A percentile compares a stretch with the other conserved stretches of the same genome.
Conservation (phyloP, 208 protist species). For the Acanthamoeba sp. region DNA sequence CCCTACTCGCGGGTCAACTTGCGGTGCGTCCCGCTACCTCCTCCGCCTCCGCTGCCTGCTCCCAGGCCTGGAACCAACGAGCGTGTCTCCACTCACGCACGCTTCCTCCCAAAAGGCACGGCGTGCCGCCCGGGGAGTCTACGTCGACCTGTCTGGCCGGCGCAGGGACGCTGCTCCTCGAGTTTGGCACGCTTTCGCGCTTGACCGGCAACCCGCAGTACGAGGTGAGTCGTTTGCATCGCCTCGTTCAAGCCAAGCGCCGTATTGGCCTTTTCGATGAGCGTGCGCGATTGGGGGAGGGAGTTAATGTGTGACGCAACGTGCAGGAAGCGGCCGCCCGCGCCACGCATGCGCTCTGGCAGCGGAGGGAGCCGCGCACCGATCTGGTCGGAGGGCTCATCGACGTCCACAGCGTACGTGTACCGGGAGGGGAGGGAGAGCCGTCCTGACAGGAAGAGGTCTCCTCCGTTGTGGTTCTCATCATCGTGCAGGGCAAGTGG, state of each 20-base stretch:
- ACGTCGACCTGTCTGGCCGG: slow-evolving; percentile 84
- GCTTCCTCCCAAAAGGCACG: slow-evolving; percentile 79
- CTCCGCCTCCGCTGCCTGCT: background rate
- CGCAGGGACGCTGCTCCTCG: slow-evolving; percentile 86
- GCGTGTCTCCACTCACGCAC: slow-evolving; percentile 77
- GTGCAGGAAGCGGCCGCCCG: slow-evolving; percentile 82
- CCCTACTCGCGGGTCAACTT: slow-evolving; percentile 92
- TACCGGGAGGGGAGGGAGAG: background rate
- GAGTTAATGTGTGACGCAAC: background rate
- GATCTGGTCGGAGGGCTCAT: slow-evolving; percentile 28
- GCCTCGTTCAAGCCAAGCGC: too few relatives aligned
- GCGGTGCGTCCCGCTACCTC: background rate
- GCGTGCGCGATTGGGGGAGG: too few relatives aligned
- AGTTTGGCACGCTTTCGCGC: slow-evolving; percentile 81
- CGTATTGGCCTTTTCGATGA: too few relatives aligned
- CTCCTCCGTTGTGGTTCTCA: background rate
- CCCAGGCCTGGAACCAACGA: too few relatives aligned
- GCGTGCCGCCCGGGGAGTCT: slow-evolving; percentile 88
- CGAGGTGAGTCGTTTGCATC: too few relatives aligned
- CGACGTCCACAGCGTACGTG: slow-evolving; percentile 1
- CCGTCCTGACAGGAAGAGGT: too few relatives aligned
- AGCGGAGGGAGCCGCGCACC: slow-evolving; percentile 73
- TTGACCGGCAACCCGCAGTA: slow-evolving; percentile 75
- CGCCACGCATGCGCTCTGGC: slow-evolving; percentile 81
- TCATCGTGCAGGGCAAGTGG: slow-evolving; percentile 64